Evolutionary conservation across 2,329 filamentous ascomycete genomes (phyloP), one percentile per base, ranked within the genome.

Genomic region (Colletotrichum phormii): DNA sequence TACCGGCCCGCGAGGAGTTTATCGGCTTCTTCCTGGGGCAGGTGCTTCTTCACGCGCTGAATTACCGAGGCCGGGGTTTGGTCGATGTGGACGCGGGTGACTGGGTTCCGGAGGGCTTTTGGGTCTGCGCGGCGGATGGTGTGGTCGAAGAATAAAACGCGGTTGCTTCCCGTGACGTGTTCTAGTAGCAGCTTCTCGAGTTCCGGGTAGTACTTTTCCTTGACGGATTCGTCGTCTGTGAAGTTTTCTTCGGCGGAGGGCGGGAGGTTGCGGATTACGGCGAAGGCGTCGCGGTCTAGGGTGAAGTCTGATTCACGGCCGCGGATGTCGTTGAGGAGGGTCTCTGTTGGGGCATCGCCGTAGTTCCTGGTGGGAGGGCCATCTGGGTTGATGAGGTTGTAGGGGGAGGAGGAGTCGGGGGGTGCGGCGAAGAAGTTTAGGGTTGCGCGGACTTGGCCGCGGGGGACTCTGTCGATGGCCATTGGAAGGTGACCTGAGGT

Each of bases 141-240:
- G 84, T 98, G 94, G 85, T 97, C 95, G 83, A 97, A 98, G 79
- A 97, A 84, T 76, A 94, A 85, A 35, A 97, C 86, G 5, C 88
- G 87, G 69, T 89, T 87, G 31, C 89, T 88, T 65, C 92, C 93
- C 0, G 92, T 91, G 18, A 97, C 86, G 70, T 90, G 82, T 15
- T 89, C 84, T 2, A 95, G 84, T 0, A 98, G 85, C 31, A 97
- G 84, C 61, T 87, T 81, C 82, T 95, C 92, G 9, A 97, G 89
- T 80, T 98, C 95, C 0, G 94, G 93, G 84, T 98, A 98, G 86
- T 97, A 98, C 66, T 90, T 87, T 1, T 83, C 78, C 78, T 89
- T 84, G 82, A 98, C 94, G 73, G 89, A 89, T 12, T 86, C 89
- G 77, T 95, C 92, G 80, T 94, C 90, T 4, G 81, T 82, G 81